Percentiles rank a stretch among this genome's conserved stretches.
Evolutionary conservation across 306 rosid genomes (phyloP).

Genomic region (Vachellia pachyceras): DNA sequence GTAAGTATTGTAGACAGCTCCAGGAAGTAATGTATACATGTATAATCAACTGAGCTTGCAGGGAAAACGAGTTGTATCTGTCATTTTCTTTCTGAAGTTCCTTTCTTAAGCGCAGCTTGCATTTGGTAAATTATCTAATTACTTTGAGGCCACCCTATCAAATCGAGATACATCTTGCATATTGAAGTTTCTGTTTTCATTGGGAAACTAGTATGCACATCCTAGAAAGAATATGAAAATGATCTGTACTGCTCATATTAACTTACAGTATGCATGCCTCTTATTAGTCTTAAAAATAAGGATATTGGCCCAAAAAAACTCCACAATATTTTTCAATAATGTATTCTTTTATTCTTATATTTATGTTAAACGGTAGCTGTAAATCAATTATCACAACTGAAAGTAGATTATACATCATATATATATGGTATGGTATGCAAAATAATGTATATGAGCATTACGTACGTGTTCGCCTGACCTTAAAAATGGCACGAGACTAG

Average conservation of each 20-base stretch:
- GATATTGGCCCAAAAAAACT: too few species aligned
- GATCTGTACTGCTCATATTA: not conserved
- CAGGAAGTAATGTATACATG: not conserved
- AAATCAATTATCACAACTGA: too few species aligned
- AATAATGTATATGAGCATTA: not conserved
- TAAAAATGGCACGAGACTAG: not conserved
- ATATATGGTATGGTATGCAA: too few species aligned
- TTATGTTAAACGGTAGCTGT: too few species aligned
- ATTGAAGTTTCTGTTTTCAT: not conserved
- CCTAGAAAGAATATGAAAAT: not conserved
- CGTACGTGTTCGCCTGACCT: not conserved
- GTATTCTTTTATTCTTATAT: too few species aligned
- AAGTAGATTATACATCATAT: too few species aligned
- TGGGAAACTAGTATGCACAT: not conserved
- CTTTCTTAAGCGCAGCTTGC: not conserved
- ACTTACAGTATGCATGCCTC: too few species aligned
- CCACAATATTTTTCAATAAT: too few species aligned
- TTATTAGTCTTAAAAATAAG: too few species aligned
- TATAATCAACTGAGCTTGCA: slow-evolving; percentile 20
- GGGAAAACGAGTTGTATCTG: slow-evolving; percentile 15
- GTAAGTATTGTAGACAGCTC: slow-evolving; percentile 39
- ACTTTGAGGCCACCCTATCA: not conserved
- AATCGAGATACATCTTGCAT: slow-evolving; percentile 10
- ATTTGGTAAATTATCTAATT: slow-evolving; percentile 31
- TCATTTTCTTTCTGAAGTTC: slow-evolving; percentile 16